Conservation (phyloP, 805 yeast genomes). For the Wickerhamiella galacta region DNA sequence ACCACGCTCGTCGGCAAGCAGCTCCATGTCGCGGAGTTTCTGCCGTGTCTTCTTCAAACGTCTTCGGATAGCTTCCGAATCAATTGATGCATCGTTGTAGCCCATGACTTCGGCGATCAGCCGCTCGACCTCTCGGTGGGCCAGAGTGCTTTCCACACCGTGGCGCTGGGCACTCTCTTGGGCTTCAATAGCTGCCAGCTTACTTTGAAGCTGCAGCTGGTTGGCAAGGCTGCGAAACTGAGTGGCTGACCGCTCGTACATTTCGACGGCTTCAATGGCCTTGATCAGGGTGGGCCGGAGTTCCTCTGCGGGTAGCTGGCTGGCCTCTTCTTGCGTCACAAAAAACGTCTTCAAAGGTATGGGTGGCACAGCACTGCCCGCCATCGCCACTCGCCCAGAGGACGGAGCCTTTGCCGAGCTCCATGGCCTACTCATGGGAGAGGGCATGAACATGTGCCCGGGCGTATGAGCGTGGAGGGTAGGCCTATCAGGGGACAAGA, state of each 20-base stretch:
- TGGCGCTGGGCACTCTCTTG: slow-evolving; percentile 30
- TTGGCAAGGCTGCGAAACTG: slow-evolving; percentile 15
- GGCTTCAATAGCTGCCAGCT: slow-evolving; percentile 28
- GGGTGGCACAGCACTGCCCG: slow-evolving; percentile 1
- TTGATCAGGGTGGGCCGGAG: slow-evolving; percentile 8
- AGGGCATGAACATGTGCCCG: too few relatives aligned
- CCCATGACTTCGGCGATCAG: slow-evolving; percentile 24
- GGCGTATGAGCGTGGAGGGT: too few relatives aligned
- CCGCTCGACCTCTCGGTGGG: slow-evolving; percentile 30
- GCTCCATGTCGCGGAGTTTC: slow-evolving; percentile 30
- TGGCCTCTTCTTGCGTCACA: slow-evolving; percentile 10
- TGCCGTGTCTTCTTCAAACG: slow-evolving; percentile 27
- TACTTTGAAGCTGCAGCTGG: slow-evolving; percentile 20
- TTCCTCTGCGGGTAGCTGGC: slow-evolving; percentile 7
- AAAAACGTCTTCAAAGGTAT: slow-evolving; percentile 15
- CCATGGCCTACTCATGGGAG: neutral
- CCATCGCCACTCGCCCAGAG: neutral
- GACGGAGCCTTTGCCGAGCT: neutral
- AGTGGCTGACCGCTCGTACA: slow-evolving; percentile 12
- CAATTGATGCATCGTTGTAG: slow-evolving; percentile 21
- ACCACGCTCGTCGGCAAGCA: slow-evolving; percentile 29
- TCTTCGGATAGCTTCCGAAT: slow-evolving; percentile 23
- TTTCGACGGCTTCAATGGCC: slow-evolving; percentile 14
- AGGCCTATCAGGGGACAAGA: too few relatives aligned
- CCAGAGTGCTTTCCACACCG: slow-evolving; percentile 32